Evolutionary conservation across 768 basidiomycete genomes (phyloP), one percentile per base, ranked within the genome.

Genomic region (Kwoniella shandongensis): DNA sequence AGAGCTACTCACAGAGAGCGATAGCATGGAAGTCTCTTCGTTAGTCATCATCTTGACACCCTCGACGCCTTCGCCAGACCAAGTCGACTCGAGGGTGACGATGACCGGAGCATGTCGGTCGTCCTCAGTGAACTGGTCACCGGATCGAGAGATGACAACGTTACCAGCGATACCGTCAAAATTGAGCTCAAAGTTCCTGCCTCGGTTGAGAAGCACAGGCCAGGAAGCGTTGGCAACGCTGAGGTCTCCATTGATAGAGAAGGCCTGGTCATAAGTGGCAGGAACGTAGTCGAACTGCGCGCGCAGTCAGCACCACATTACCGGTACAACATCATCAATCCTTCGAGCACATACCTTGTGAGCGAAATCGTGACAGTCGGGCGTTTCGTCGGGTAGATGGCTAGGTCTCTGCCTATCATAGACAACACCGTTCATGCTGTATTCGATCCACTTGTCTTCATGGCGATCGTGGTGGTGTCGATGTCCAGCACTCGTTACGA

Each of bases 11-110:
- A 62, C 64, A 22, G 20, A n/a, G 45, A 63, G 27, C 27, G 11
- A 66, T 30, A n/a, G 54, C 29, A 44, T 59, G 39, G 29, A 29
- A 15, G 25, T 26, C 39, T 18, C n/a, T n/a, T 45, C 20, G 23
- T n/a, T 35, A 4, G 61, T 51, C 20, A 20, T 44, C 46, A 63
- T 52, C 40, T 52, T 25, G 11, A 59, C 60, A 39, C 50, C 62
- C 3, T 23, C 26, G 4, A 35, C 41, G 25, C 44, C 54, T 23
- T 22, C 42, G 25, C 42, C 58, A 8, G 23, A 10, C 57, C 54
- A 65, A 30, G 47, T 50, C 17, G 65, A 58, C 51, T 70, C 68
- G 27, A 70, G 51, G 35, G 61, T 56, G 30, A 70, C 27, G 36
- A 60, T 48, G 4, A 39, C 38, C 7, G 38, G 20, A 25, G 25